These are phyloP conservation scores for Acanthamoeba royreba DNA, from an alignment of 208 protist species.

Conservation along the genomic window DNA sequence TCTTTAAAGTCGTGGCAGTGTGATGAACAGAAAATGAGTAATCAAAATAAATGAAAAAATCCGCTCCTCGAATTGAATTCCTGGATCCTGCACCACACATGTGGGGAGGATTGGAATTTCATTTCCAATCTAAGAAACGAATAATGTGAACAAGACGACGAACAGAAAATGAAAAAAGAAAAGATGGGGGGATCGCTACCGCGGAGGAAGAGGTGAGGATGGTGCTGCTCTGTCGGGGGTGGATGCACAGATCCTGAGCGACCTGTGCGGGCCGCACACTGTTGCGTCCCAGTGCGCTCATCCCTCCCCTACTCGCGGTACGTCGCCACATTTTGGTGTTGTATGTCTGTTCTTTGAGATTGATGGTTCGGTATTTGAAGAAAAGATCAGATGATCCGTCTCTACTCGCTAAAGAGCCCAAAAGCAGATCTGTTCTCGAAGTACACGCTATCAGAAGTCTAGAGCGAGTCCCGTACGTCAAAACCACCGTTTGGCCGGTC, in stretches of 20 bases:
- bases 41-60: no score
- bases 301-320: neutral
- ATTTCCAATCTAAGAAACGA: neutral
- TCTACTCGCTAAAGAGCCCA: no score
- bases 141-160: neutral
- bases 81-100: no score
- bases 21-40: neutral
- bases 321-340: neutral
- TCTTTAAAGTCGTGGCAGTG: neutral
- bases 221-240: neutral
- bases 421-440: neutral
- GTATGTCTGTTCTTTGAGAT: no score
- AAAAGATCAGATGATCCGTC: no score
- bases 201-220: neutral
- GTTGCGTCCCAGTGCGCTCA: neutral
- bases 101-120: neutral
- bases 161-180: neutral
- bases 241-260: neutral
- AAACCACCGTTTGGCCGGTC: no score
- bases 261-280: neutral
- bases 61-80: no score
- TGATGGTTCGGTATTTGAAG: neutral
- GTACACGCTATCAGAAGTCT: no score
- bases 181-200: neutral
- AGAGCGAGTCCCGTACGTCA: no score